Conservation (phyloP, 768 basidiomycete species). For the Trametes maxima region DNA sequence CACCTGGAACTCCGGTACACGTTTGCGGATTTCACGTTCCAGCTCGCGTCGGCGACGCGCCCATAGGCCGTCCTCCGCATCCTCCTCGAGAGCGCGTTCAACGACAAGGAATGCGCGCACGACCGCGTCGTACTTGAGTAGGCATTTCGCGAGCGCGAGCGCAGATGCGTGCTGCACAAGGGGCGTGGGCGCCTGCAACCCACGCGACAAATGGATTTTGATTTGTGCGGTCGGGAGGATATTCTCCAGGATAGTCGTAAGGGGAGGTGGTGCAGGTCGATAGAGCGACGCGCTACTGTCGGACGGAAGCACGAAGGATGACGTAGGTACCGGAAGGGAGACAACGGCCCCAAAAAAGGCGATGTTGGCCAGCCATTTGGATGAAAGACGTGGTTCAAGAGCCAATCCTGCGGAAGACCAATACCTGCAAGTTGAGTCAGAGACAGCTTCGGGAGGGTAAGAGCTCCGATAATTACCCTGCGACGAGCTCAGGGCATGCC, state of each 20-base stretch:
- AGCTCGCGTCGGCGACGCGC: constrained; percentile 62
- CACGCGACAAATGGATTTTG: constrained; percentile 78
- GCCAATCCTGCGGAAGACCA: constrained; percentile 71
- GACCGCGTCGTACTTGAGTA: constrained; percentile 69
- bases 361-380: constrained; percentile 91
- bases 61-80: constrained; percentile 64
- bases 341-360: constrained; percentile 79
- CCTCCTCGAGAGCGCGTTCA: constrained; percentile 41
- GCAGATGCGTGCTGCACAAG: constrained; percentile 89
- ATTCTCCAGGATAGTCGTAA: constrained; percentile 72
- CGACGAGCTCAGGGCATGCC: constrained; percentile 85
- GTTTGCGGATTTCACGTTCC: constrained; percentile 71
- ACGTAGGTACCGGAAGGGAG: constrained; percentile 69
- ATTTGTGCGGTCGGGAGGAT: constrained; percentile 68
- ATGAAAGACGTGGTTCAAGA: constrained; percentile 83
- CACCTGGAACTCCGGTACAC: constrained; percentile 87
- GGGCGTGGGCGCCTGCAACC: constrained; percentile 67
- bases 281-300: constrained; percentile 44
- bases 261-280: constrained; percentile 74
- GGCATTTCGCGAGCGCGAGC: constrained; percentile 70
- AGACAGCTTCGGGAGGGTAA: not conserved
- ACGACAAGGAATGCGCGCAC: constrained; percentile 60
- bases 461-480: constrained; percentile 52
- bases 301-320: constrained; percentile 58
- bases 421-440: constrained; percentile 48